These are phyloP conservation scores for Jaminaea rosea DNA, from an alignment of 1,284 basidiomycete genomes.

Conservation along the genomic window DNA sequence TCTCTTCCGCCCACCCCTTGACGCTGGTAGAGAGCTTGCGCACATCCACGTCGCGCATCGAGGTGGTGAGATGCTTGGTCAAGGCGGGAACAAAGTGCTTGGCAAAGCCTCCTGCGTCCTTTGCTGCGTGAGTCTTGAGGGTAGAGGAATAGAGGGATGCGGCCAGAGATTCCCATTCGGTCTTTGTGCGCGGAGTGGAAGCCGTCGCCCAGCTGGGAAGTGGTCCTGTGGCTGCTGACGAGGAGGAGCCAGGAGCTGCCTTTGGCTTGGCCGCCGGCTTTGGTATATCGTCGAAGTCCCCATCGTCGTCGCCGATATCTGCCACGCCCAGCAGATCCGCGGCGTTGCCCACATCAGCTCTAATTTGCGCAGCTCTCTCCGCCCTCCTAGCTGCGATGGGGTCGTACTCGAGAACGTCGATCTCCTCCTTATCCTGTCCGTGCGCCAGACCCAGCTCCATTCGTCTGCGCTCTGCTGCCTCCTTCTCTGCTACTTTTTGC, in stretches of 20 bases:
- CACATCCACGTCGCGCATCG: background rate
- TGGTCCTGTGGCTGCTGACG: background rate
- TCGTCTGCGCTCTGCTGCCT: slow-evolving; percentile 18
- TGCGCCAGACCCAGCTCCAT: slow-evolving; percentile 4
- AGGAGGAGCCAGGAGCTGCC: slow-evolving; percentile 7
- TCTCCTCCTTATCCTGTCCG: background rate
- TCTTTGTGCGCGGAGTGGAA: slow-evolving; percentile 29
- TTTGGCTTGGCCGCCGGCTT: background rate
- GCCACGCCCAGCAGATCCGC: slow-evolving; percentile 15
- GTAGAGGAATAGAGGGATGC: slow-evolving; percentile 21
- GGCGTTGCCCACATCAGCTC: background rate
- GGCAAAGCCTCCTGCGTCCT: slow-evolving; percentile 30
- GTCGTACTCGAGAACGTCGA: slow-evolving; percentile 28
- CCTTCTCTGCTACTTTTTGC: slow-evolving; percentile 43
- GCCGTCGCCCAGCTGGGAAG: slow-evolving; percentile 24
- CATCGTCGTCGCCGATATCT: slow-evolving; percentile 20
- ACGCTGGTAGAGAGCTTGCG: background rate
- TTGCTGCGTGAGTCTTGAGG: slow-evolving; percentile 26
- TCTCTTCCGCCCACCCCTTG: background rate
- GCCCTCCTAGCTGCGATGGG: slow-evolving; percentile 19
- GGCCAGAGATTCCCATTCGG: slow-evolving; percentile 39
- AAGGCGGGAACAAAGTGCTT: slow-evolving; percentile 40
- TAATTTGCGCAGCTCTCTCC: slow-evolving; percentile 17
- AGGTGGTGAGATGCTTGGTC: slow-evolving; percentile 14
- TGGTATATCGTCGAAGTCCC: background rate